A percentile compares a stretch with the other conserved stretches of the same genome.
phyloP scores from a whole-genome alignment of 345 rosid genomes.

The Populus simonii region DNA sequence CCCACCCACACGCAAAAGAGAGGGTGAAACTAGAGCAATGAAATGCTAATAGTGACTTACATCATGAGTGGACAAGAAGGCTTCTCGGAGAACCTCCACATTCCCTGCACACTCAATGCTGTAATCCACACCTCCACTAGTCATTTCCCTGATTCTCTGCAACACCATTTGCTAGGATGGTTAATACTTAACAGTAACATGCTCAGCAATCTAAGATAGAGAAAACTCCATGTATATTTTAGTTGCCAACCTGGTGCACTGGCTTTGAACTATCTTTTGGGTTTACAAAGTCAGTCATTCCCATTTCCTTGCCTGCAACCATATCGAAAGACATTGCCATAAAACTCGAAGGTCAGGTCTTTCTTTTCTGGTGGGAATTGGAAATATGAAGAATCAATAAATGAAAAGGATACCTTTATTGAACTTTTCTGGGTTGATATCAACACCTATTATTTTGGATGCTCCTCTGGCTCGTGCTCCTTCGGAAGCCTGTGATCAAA shows the following conservation, averaged over 20 bases:
- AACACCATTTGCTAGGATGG: not conserved
- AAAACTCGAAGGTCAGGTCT: not conserved
- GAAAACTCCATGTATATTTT: not conserved
- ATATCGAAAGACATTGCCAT: not conserved
- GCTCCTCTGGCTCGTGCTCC: constrained; percentile 68
- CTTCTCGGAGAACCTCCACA: constrained; percentile 54
- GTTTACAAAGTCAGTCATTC: constrained; percentile 36
- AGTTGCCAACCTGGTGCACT: constrained; percentile 28
- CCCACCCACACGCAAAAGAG: not conserved
- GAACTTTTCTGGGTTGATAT: constrained; percentile 49
- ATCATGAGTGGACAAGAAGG: constrained; percentile 57
- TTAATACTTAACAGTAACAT: not conserved
- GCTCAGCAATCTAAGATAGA: not conserved
- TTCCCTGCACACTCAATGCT: constrained; percentile 63
- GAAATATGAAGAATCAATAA: not conserved
- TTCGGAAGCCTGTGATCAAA: constrained; percentile 43
- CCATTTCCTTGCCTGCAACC: constrained; percentile 31
- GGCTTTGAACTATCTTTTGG: constrained; percentile 28
- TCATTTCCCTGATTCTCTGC: constrained; percentile 53
- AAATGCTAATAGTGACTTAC: constrained; percentile 11
- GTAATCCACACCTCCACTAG: constrained; percentile 60
- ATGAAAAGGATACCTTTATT: constrained; percentile 34
- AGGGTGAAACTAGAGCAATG: not conserved
- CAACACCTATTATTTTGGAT: constrained; percentile 60
- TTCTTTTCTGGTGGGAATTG: not conserved